A percentile compares a stretch with the other conserved stretches of the same genome.
Evolutionary conservation across 257 asterid species (phyloP).

Genomic region (Fraxinus americana): DNA sequence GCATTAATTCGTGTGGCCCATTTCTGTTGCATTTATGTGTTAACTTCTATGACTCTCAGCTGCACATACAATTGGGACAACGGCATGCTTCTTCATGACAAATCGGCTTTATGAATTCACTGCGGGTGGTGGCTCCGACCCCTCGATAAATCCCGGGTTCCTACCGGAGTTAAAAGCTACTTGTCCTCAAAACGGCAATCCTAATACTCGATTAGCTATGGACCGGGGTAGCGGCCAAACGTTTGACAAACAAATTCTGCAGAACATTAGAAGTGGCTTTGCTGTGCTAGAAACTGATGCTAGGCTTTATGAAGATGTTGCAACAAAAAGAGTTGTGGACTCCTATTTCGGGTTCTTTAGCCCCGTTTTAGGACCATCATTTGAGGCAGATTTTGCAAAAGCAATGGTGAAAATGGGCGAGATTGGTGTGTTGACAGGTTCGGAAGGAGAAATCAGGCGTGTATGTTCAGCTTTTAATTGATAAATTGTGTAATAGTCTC

Average conservation of each 20-base stretch:
- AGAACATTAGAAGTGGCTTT: conserved; percentile 62
- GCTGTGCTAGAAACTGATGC: conserved; percentile 83
- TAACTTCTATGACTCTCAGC: conserved; percentile 34
- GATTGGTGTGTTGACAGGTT: conserved; percentile 62
- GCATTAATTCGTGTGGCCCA: neutral
- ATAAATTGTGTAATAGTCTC: neutral
- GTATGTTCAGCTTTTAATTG: conserved; percentile 54
- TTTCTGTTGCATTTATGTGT: neutral
- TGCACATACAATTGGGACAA: conserved; percentile 84
- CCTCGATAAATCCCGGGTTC: conserved; percentile 59
- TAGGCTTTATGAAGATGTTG: conserved; percentile 54
- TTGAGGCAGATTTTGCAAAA: conserved; percentile 63
- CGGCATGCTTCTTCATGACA: conserved; percentile 95
- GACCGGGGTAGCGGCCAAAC: conserved; percentile 52
- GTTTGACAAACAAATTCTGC: conserved; percentile 60
- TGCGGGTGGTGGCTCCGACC: conserved; percentile 59
- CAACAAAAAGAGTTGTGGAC: conserved; percentile 58
- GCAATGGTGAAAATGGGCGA: conserved; percentile 83
- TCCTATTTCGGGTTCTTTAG: conserved; percentile 55
- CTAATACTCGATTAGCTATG: conserved; percentile 54
- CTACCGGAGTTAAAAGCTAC: conserved; percentile 55
- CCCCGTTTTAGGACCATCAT: conserved; percentile 52
- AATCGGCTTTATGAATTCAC: conserved; percentile 65
- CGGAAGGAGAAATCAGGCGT: conserved; percentile 66
- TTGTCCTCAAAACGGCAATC: conserved; percentile 60